Evolutionary conservation across 305 asterid species (phyloP), one percentile per base, ranked within the genome.

Genomic region (Fraxinus sp.): DNA sequence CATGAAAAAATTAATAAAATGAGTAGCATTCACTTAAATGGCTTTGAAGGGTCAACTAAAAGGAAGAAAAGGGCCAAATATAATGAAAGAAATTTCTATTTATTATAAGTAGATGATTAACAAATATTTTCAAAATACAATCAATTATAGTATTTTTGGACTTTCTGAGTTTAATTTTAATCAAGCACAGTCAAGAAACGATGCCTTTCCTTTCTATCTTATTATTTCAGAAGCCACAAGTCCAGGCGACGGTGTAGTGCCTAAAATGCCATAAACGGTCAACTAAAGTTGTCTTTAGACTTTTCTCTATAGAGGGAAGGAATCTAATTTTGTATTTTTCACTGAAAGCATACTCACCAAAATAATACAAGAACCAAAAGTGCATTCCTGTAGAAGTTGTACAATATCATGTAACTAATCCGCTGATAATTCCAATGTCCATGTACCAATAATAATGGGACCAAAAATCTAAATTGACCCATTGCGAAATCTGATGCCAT

Each of bases 401-500:
- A 97, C 35, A 97, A 79, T 78, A 97, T 88, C 98, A 97, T 97
- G 89, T 97, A 97, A 88, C 98, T 88, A 92, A 97, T 93, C 39
- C 99, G 85, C 86, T 97, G 98, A 85, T 97, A 97, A 88, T 94
- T 97, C 99, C 99, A 97, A 84, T 97, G 99, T 35, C 99, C 99
- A 16, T 97, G 98, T 32, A 97, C 97, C 84, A 97, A 87, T 81
- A 97, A 80, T 77, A 97, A 89, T 0, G 98, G 96, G 85, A 97
- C 97, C 92, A 97, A 84, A 85, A 97, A 97, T 87, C 98, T 89
- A 92, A 97, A 97, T 79, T 97, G 98, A 10, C 93, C 99, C 98
- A 97, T 97, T 11, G 98, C 94, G 79, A 97, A 97, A 89, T 97
- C 99, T 32, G 99, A 97, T 44, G 99, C 98, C 99, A 97, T 97